Evolutionary conservation across 1,284 basidiomycete species (phyloP).

Genomic region (Mycena citricolor): DNA sequence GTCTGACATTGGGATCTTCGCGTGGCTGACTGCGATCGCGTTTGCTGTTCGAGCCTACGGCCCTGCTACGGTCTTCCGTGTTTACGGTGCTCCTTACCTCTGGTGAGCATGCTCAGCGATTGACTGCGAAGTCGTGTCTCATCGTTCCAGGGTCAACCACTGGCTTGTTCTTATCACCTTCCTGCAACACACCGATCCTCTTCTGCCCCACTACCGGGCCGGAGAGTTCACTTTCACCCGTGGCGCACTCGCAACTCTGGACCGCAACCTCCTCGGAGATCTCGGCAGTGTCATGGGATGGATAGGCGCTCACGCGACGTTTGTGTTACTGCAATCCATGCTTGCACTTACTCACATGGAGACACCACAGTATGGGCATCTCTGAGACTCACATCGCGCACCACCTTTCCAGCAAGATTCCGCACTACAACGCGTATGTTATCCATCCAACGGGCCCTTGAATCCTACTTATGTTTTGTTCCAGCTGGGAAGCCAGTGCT

Average conservation of each 20-base stretch:
- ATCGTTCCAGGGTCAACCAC: conserved; percentile 63
- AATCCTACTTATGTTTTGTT: conserved; percentile 9
- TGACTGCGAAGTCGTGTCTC: background rate
- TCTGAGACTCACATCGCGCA: conserved; percentile 93
- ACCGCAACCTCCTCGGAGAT: conserved; percentile 85
- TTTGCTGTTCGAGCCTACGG: conserved; percentile 66
- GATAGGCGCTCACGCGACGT: conserved; percentile 77
- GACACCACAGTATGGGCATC: conserved; percentile 53
- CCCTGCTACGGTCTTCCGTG: conserved; percentile 74
- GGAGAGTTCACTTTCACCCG: conserved; percentile 92
- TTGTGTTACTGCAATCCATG: conserved; percentile 33
- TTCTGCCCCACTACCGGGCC: conserved; percentile 92
- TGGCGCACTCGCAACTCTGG: conserved; percentile 91
- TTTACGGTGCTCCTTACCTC: conserved; percentile 91
- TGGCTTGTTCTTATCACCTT: conserved; percentile 93
- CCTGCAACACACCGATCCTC: conserved; percentile 96
- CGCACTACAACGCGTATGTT: conserved; percentile 80
- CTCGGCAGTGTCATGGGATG: conserved; percentile 72
- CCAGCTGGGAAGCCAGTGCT: conserved; percentile 86
- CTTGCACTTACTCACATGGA: background rate
- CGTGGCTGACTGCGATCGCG: conserved; percentile 68
- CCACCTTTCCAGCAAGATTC: conserved; percentile 91
- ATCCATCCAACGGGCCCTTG: background rate
- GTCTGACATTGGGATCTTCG: conserved; percentile 82
- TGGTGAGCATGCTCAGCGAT: conserved; percentile 48